phyloP scores from a whole-genome alignment of 768 basidiomycete genomes.

The Obba rivulosa region DNA sequence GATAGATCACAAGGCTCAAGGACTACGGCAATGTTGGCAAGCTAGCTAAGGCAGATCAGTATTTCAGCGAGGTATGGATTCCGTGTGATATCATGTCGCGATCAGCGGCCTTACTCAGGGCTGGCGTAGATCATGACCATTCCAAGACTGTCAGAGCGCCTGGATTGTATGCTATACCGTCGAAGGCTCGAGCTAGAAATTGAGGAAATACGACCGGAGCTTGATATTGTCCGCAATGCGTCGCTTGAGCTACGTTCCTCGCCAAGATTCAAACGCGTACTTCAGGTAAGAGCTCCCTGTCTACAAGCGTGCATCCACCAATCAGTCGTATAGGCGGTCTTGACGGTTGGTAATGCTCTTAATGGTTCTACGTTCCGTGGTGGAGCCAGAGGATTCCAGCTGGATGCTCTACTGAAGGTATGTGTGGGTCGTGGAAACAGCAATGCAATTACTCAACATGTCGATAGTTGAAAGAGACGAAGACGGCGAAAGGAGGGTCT shows the following conservation, averaged over 20 bases:
- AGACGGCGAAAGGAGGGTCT: slow-evolving; percentile 57
- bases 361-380: slow-evolving; percentile 84
- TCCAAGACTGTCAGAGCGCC: slow-evolving; percentile 65
- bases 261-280: slow-evolving; percentile 56
- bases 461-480: slow-evolving; percentile 74
- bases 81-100: neutral
- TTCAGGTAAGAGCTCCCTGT: slow-evolving; percentile 45
- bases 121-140: slow-evolving; percentile 63
- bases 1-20: slow-evolving; percentile 57
- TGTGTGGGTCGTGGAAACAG: neutral
- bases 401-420: slow-evolving; percentile 81
- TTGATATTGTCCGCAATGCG: slow-evolving; percentile 68
- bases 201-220: slow-evolving; percentile 78
- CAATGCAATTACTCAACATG: neutral
- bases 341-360: slow-evolving; percentile 75
- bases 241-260: slow-evolving; percentile 65
- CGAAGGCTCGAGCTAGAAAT: slow-evolving; percentile 78
- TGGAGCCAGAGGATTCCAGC: slow-evolving; percentile 76
- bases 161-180: slow-evolving; percentile 82
- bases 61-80: slow-evolving; percentile 63
- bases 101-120: neutral
- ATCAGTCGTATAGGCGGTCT: slow-evolving; percentile 46
- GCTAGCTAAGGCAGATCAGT: slow-evolving; percentile 80
- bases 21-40: slow-evolving; percentile 68
- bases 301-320: neutral